phyloP scores from a whole-genome alignment of 2,329 filamentous ascomycete species.

The Phaeosphaeriaceae sp. region DNA sequence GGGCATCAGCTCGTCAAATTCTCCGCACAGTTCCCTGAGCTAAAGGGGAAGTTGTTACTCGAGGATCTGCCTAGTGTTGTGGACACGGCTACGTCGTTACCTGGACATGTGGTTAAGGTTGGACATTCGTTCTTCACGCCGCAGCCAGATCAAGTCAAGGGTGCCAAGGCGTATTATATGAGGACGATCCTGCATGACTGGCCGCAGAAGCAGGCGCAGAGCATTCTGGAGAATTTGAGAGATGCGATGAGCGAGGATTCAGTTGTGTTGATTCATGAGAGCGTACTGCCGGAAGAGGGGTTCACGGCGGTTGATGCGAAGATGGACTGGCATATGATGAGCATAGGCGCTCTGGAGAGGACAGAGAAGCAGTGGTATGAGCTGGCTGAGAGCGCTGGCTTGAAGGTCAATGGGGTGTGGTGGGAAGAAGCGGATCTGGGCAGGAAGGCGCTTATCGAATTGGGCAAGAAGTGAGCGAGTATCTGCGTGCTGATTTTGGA shows the following conservation, averaged over 20 bases:
- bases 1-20: slow-evolving; percentile 23
- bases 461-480: background rate
- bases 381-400: slow-evolving; percentile 41
- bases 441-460: background rate
- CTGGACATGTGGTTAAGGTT: slow-evolving; percentile 6
- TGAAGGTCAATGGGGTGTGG: slow-evolving; percentile 48
- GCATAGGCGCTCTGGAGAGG: slow-evolving; percentile 47
- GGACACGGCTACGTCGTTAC: slow-evolving; percentile 5
- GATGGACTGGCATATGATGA: slow-evolving; percentile 55
- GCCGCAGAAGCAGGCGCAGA: slow-evolving; percentile 40
- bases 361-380: slow-evolving; percentile 50
- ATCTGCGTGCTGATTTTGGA: too few relatives aligned
- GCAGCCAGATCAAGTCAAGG: slow-evolving; percentile 16
- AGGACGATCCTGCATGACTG: slow-evolving; percentile 51
- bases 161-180: slow-evolving; percentile 39
- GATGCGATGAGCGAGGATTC: slow-evolving; percentile 46
- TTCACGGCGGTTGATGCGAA: slow-evolving; percentile 39
- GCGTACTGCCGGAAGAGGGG: slow-evolving; percentile 47
- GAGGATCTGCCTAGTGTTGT: slow-evolving; percentile 24
- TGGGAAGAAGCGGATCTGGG: slow-evolving; percentile 13
- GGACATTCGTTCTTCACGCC: slow-evolving; percentile 26
- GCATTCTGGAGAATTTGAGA: slow-evolving; percentile 43
- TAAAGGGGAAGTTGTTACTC: slow-evolving; percentile 21
- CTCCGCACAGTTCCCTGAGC: slow-evolving; percentile 5
- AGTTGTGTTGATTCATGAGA: slow-evolving; percentile 54